Evolutionary conservation across 331 rosid genomes (phyloP), one percentile per base, ranked within the genome.

Genomic region (Saraca asoca): DNA sequence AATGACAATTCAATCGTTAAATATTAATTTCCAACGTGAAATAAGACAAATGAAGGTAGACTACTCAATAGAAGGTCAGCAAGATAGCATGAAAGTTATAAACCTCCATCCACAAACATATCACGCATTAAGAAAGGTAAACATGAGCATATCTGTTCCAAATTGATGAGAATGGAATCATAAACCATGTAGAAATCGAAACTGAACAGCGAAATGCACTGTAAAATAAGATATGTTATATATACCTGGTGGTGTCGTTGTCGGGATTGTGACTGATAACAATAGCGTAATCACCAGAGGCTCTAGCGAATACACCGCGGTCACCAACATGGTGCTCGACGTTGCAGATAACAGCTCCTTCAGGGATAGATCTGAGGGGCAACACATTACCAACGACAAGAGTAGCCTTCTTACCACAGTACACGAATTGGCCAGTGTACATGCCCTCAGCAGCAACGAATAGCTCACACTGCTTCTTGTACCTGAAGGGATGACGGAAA

Each of bases 271-370:
- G 92, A 9, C 89, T 86, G 54, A 86, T 81, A 56, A 86, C 85
- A 51, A 86, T 86, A 2, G 85, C 89, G 24, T 87, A 84, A 46
- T 87, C 93, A 15, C 93, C 93, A 0, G 93, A 87, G 2, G 67
- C 62, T 58, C 93, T 69, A 10, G 93, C 93, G 7, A 87, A 79
- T 0, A 70, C 89, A 0, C 93, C 93, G 0, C 90, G 93, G 34
- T 87, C 90, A 42, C 93, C 90, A 6, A 87, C 93, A 34, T 87
- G 93, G 9, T 84, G 89, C 49, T 87, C 93, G 0, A 87, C 93
- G 13, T 87, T 87, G 39, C 93, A 87, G 0, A 87, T 80, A 2
- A 84, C 93, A 2, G 90, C 93, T 10, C 93, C 89, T 75, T 87
- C 93, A 0, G 90, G 93, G 42, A 87, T 87, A 8, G 93, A 81